phyloP scores from a whole-genome alignment of 331 rosid genomes.

The Prunus yedoensis region DNA sequence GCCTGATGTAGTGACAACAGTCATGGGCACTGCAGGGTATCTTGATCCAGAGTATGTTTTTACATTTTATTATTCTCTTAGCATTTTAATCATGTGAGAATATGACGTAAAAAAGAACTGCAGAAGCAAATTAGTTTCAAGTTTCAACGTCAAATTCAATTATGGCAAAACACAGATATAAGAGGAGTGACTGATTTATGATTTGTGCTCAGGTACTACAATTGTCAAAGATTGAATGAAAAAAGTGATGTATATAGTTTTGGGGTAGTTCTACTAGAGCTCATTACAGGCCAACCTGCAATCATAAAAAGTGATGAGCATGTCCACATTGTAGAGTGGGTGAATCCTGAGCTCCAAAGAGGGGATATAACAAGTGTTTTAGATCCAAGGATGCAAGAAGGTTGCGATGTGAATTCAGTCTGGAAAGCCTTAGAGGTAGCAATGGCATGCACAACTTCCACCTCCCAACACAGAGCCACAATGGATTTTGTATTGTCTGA shows the following conservation, averaged over 20 bases:
- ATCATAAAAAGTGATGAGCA: conserved; percentile 36
- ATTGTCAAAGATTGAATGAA: conserved; percentile 39
- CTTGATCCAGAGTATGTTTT: conserved; percentile 68
- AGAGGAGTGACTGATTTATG: neutral
- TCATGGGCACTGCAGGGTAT: conserved; percentile 81
- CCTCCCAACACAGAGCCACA: conserved; percentile 48
- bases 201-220: conserved; percentile 42
- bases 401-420: conserved; percentile 35
- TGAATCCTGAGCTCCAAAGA: conserved; percentile 33
- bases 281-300: conserved; percentile 60
- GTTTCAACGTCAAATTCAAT: no score
- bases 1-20: conserved; percentile 23
- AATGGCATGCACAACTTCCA: conserved; percentile 44
- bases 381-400: conserved; percentile 48
- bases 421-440: conserved; percentile 50
- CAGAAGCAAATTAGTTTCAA: no score
- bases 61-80: neutral
- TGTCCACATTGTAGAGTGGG: conserved; percentile 51
- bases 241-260: conserved; percentile 68
- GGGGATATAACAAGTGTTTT: conserved; percentile 31
- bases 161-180: no score
- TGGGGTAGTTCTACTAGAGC: conserved; percentile 56
- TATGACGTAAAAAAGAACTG: neutral
- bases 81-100: neutral
- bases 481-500: conserved; percentile 48